Evolutionary conservation across 305 asterid species (phyloP), one percentile per base, ranked within the genome.

Genomic region (Fraxinus sp.): DNA sequence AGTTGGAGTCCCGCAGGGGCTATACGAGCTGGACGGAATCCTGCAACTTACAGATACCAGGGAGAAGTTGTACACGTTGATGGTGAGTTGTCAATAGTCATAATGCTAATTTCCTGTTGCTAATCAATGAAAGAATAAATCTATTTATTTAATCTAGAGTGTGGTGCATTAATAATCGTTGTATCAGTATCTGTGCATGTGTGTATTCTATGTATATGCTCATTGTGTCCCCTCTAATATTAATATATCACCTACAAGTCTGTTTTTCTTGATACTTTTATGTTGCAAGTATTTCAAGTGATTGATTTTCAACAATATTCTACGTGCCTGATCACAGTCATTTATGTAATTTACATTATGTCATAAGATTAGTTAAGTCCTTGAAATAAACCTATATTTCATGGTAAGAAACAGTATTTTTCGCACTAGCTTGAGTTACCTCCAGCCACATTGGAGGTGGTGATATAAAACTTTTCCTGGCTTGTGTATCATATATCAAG

Each of bases 1-100:
- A 96, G 99, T 87, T 96, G 99, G 99, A 94, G 91, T 87, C 99
- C 98, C 46, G 94, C 91, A 26, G 99, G 99, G 62, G 99, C 98
- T 64, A 90, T 96, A 85, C 91, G 96, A 83, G 89, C 97, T 46
- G 97, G 98, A 83, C 87, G 91, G 77, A 94, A 94, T 87, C 94
- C 98, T 77, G 97, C 98, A 30, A 86, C 90, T 49, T 96, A 96
- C 86, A 92, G 86, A 88, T 85, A 82, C 84, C 80, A 89, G 57
- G 98, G 97, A 88, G 96, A 91, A 85, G 86, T 87, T 77, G 82
- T 91, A 75, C 90, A 89, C 74, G 96, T 93, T 55, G 94, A 91
- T 86, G 98, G 98, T 94, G 85, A 88, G 93, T 84, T 71, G 20
- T 18, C 5, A 68, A 37, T 62, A 37, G 73, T 75, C 81, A 71